Evolutionary conservation across 148 eudicot genomes (phyloP).

Genomic region (Spergularia marina): DNA sequence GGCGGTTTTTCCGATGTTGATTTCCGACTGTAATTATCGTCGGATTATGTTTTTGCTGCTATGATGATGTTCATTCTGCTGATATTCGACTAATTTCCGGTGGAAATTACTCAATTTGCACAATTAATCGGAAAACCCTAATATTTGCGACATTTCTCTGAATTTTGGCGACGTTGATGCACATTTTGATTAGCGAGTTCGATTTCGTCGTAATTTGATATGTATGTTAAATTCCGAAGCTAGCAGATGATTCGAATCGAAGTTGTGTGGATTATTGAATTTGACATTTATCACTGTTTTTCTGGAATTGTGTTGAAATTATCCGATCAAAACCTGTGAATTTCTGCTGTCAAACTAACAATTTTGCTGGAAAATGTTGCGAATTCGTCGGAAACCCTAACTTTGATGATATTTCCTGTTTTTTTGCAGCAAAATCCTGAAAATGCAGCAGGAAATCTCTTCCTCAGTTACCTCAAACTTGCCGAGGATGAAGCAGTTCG

Average conservation of each 20-base stretch:
- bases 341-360: background rate
- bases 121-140: no score
- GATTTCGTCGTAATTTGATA: no score
- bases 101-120: no score
- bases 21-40: background rate
- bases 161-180: no score
- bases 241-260: background rate
- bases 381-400: background rate
- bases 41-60: background rate
- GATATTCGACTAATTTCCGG: background rate
- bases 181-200: no score
- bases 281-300: background rate
- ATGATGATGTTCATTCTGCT: background rate
- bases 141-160: no score
- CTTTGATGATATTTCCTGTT: background rate
- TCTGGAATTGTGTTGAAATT: background rate
- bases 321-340: background rate
- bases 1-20: background rate
- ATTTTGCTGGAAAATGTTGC: background rate
- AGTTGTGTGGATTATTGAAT: background rate
- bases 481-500: background rate
- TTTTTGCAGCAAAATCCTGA: conserved; percentile 7
- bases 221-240: no score
- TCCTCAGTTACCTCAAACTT: conserved; percentile 3
- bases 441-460: conserved; percentile 25